phyloP scores from a whole-genome alignment of 371 early-diverging fungal genomes.

The Mortierella sp. region DNA sequence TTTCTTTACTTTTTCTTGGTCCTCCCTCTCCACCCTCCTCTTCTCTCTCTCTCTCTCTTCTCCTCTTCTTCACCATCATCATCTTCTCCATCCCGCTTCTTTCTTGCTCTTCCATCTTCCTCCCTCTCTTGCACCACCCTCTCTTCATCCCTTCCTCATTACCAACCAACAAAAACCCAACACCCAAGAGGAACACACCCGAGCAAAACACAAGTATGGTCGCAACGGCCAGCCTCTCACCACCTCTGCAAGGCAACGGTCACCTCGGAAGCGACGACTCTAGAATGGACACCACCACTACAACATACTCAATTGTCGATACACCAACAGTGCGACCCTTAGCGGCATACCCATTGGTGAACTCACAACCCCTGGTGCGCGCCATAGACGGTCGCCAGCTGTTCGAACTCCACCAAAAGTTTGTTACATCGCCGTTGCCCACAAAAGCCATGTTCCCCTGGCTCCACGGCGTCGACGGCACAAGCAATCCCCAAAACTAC shows the following conservation, averaged over 20 bases:
- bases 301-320: not conserved
- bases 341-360: conserved; percentile 38
- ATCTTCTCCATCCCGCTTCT: not conserved
- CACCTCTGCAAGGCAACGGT: not conserved
- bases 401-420: conserved; percentile 54
- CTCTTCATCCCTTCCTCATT: not conserved
- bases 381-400: conserved; percentile 51
- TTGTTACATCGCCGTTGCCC: conserved; percentile 64
- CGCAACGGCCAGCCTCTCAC: conserved; percentile 25
- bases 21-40: not conserved
- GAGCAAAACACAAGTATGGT: conserved; percentile 12
- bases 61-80: not conserved
- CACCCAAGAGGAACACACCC: not conserved
- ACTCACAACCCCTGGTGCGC: conserved; percentile 51
- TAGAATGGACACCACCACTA: conserved; percentile 6
- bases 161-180: not conserved
- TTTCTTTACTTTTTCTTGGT: not conserved
- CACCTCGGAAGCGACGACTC: not conserved
- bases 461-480: conserved; percentile 76
- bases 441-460: conserved; percentile 74
- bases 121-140: not conserved
- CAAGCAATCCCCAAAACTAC: conserved; percentile 64
- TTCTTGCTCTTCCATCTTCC: not conserved
- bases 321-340: not conserved
- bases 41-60: not conserved